phyloP scores from a whole-genome alignment of 2,329 filamentous ascomycete genomes.

The Fusarium piperis region DNA sequence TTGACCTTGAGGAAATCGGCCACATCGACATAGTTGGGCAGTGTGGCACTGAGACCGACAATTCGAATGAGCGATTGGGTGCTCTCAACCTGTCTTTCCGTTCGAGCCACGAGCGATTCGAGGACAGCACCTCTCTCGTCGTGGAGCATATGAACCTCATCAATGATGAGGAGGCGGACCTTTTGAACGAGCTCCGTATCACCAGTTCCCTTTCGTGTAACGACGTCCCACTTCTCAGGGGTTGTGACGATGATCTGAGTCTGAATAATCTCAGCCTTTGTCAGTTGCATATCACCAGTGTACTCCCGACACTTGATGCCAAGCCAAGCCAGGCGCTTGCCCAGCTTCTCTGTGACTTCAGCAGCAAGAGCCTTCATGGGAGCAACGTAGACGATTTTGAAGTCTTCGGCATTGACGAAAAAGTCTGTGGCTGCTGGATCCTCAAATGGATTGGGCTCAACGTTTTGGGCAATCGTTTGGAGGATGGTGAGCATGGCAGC shows the following conservation, averaged over 20 bases:
- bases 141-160: constrained; percentile 99
- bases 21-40: constrained; percentile 97
- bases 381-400: constrained; percentile 98
- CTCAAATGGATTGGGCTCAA: constrained; percentile 81
- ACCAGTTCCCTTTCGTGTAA: constrained; percentile 95
- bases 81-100: constrained; percentile 95
- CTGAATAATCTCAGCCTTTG: constrained; percentile 92
- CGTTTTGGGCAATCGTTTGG: constrained; percentile 88
- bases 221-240: constrained; percentile 99
- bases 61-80: constrained; percentile 98
- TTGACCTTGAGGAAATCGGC: constrained; percentile 98
- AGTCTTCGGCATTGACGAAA: constrained; percentile 83
- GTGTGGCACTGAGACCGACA: constrained; percentile 90
- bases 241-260: constrained; percentile 99
- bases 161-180: constrained; percentile 93
- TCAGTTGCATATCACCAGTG: constrained; percentile 98
- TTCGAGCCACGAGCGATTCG: constrained; percentile 94
- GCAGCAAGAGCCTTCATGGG: constrained; percentile 99
- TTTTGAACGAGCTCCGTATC: constrained; percentile 98
- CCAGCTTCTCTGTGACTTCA: constrained; percentile 94
- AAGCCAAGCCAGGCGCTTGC: constrained; percentile 91
- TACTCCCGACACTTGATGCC: constrained; percentile 92
- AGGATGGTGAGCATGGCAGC: constrained; percentile 96
- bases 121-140: constrained; percentile 96
- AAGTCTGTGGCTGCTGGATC: constrained; percentile 80